Evolutionary conservation across 768 basidiomycete genomes (phyloP), one percentile per base, ranked within the genome.

Genomic region (Gymnopilus junonius): DNA sequence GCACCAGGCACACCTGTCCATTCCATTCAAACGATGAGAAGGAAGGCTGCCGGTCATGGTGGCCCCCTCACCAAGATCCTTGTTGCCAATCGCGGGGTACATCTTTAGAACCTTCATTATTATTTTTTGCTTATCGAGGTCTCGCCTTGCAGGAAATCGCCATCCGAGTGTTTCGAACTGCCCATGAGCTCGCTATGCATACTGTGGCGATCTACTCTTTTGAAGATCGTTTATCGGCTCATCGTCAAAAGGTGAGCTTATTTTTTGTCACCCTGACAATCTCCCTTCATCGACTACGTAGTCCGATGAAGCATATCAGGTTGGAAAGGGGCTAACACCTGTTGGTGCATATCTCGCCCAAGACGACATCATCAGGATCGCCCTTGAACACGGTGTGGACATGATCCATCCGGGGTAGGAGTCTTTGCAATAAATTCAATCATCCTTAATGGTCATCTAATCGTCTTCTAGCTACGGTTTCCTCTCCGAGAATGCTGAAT

Each of bases 291-390:
- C 50, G 63, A 79, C 79, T 83, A 84, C 67, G 61, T 69, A 96
- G 95, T 94, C 95, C 65, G 97, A 99, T 77, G 97, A 99, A 79
- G 95, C 96, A 1, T 99, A 99, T 78, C 92, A 95, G 78, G 97
- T 99, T 66, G 97, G 97, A 59, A 95, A 93, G 71, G 97, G 97
- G 8, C 77, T 98, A 55, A 95, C 96, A 14, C 97, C 97, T 32
- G 97, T 99, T 40, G 97, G 83, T 17, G 97, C 97, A 10, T 99
- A 99, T 77, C 91, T 99, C 66, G 91, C 96, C 2, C 96, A 98
- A 75, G 95, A 99, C 70, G 95, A 97, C 71, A 99, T 99, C 77
- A 95, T 99, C 78, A 82, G 89, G 66, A 91, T 95, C 67, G 94
- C 95, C n/a, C 84, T 99, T 45, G 96, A 99, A 77, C 95, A 99